Evolutionary conservation across 129 eudicot species (phyloP), one percentile per base, ranked within the genome.

Genomic region (Saposhnikovia divaricata): DNA sequence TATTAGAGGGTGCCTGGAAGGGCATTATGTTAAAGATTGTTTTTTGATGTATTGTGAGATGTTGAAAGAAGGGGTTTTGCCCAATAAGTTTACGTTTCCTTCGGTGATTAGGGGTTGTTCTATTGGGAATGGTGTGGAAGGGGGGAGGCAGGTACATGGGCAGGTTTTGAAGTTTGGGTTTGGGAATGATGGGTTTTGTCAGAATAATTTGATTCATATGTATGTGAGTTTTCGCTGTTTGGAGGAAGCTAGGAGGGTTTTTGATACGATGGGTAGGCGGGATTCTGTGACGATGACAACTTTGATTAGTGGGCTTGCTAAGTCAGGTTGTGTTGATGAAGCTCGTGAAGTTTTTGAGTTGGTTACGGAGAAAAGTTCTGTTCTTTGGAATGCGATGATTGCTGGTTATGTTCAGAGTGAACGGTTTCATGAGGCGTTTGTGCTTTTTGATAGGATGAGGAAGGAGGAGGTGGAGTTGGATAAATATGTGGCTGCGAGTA

Each of bases 401-500:
- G 87, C 91, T n/a, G 87, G 88, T 11, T 86, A 82, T 71, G 86
- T 86, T 25, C 87, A 88, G 80, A 83, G 79, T 50, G 78, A 86
- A 72, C 83, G 81, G 79, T 90, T 87, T 77, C 84, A 81, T 13
- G 91, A 88, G 81, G 94, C 91, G 8, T 85, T 90, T 73, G 13
- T 40, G 23, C 73, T 90, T 80, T 90, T 88, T 70, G 79, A 84
- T 53, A 79, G 82, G 47, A 90, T 90, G 91, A 80, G 69, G 28
- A 76, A 77, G 19, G 83, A 77, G 23, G 73, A 70, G 10, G 73
- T 88, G 23, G 77, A 34, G 42, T 48, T 91, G 61, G 95, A 93
- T 78, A 91, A 87, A 78, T 91, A 81, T 78, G 86, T 91, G 48
- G 93, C 92, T 4, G 95, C 95, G 10, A 93, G 96, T 79, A 86